Evolutionary conservation across 225 moss, liverwort and hornwort species (phyloP).

Genomic region (Rhytidiadelphus loreus): DNA sequence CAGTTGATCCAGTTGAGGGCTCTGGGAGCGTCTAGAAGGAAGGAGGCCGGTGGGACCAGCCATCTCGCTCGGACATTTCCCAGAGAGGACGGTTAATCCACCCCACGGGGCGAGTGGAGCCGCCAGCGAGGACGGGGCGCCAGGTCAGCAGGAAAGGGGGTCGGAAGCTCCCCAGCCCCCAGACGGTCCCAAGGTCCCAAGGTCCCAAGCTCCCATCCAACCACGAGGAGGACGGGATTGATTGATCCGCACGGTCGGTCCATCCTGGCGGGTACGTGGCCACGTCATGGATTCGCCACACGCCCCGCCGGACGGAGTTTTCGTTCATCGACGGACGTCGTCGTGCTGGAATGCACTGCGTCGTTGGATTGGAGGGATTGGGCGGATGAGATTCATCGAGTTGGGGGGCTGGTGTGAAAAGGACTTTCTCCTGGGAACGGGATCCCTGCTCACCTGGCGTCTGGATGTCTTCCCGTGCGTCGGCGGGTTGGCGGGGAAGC

Average conservation of each 20-base stretch:
- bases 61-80: not conserved
- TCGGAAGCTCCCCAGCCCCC: not conserved
- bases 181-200: no score
- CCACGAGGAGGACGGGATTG: not conserved
- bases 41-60: not conserved
- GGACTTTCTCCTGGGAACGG: no score
- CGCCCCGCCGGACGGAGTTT: not conserved
- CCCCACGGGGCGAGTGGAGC: not conserved
- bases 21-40: not conserved
- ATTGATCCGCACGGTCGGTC: not conserved
- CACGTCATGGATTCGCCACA: not conserved
- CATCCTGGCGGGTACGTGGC: not conserved
- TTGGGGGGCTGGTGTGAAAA: not conserved
- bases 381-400: not conserved
- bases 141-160: conserved; percentile 6
- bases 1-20: not conserved
- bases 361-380: not conserved
- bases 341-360: not conserved
- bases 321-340: not conserved
- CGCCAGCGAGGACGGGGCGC: not conserved
- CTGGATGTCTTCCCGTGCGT: not conserved
- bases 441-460: not conserved
- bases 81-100: not conserved
- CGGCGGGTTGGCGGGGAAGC: not conserved
- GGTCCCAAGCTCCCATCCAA: not conserved